Evolutionary conservation across 768 basidiomycete species (phyloP), one percentile per base, ranked within the genome.

Genomic region (Rhodosporidiobolus odoratus): DNA sequence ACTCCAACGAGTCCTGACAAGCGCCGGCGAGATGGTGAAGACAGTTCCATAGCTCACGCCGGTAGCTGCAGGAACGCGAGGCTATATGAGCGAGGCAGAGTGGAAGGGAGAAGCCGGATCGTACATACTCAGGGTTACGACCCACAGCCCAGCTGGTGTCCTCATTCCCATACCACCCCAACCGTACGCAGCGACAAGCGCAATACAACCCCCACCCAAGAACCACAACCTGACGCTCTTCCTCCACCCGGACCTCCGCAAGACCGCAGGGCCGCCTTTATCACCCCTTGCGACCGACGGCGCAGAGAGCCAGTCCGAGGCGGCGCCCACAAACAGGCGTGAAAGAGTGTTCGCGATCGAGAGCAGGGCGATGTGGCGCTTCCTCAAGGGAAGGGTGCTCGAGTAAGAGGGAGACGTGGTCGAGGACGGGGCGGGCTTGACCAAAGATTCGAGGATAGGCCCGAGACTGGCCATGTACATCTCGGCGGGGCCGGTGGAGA

Each of bases 281-380:
- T 60, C 37, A 9, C 30, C 32, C 30, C 13, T n/a, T 30, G 17
- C 62, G 19, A 30, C 9, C 13, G 65, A 30, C 1, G 67, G 40
- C 15, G 61, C 45, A 9, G 71, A 67, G n/a, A 74, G 63, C 41
- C 62, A 76, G 64, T 76, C 75, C 53, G 69, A 72, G 4, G 73
- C 32, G 0, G 65, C 71, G 5, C 76, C 76, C 34, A 74, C 67
- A 12, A 60, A 7, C n/a, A 76, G 63, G 8, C 76, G 71, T 25
- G 66, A 65, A 27, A 65, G 15, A 4, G 76, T 75, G 53, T 76
- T 76, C 54, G 50, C 43, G 52, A 73, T 27, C 19, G 68, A 65
- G 57, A 76, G 59, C 34, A 73, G 59, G 12, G 72, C 68, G 35
- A 76, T 65, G 56, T 75, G 74, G 23, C 48, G 43, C 50, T 65